These are phyloP conservation scores for Simplicillium sp. DNA, from an alignment of 2,329 filamentous ascomycete genomes.

Conservation along the genomic window DNA sequence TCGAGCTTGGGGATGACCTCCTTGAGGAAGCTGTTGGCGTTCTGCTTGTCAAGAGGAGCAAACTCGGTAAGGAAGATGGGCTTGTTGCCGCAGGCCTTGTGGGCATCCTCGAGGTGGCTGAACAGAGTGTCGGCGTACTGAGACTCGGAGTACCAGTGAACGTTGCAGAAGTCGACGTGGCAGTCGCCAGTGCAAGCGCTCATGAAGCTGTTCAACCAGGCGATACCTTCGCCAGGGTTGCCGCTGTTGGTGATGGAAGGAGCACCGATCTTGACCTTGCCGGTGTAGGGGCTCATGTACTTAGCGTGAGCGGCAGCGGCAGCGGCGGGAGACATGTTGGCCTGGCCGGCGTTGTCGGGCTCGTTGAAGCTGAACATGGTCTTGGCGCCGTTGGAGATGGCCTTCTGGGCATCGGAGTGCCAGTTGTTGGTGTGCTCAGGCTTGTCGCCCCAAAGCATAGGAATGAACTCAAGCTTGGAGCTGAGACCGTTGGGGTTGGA, in stretches of 20 bases:
- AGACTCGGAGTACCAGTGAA: conserved; percentile 54
- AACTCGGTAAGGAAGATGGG: conserved; percentile 59
- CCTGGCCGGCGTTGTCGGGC: conserved; percentile 52
- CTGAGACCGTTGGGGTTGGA: conserved; percentile 31
- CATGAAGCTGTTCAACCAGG: conserved; percentile 47
- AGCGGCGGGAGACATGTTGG: conserved; percentile 41
- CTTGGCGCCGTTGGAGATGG: conserved; percentile 43
- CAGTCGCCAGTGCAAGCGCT: conserved; percentile 39
- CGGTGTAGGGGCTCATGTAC: conserved; percentile 46
- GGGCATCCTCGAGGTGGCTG: conserved; percentile 37
- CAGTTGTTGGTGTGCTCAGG: conserved; percentile 37
- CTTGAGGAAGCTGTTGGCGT: conserved; percentile 36
- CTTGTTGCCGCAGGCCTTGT: conserved; percentile 35
- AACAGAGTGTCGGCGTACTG: conserved; percentile 41
- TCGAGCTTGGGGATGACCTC: conserved; percentile 39
- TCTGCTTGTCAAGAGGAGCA: conserved; percentile 36
- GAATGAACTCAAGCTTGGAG: conserved; percentile 46
- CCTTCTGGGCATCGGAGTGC: conserved; percentile 36
- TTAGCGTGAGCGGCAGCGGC: conserved; percentile 45
- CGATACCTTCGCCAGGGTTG: conserved; percentile 36
- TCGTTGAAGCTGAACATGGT: conserved; percentile 64
- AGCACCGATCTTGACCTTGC: conserved; percentile 43
- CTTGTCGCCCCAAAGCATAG: conserved; percentile 53
- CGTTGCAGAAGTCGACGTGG: conserved; percentile 48
- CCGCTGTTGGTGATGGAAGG: conserved; percentile 55